These are phyloP conservation scores for Sporothrix euskadiensis DNA, from an alignment of 2,329 filamentous ascomycete genomes.

Conservation along the genomic window DNA sequence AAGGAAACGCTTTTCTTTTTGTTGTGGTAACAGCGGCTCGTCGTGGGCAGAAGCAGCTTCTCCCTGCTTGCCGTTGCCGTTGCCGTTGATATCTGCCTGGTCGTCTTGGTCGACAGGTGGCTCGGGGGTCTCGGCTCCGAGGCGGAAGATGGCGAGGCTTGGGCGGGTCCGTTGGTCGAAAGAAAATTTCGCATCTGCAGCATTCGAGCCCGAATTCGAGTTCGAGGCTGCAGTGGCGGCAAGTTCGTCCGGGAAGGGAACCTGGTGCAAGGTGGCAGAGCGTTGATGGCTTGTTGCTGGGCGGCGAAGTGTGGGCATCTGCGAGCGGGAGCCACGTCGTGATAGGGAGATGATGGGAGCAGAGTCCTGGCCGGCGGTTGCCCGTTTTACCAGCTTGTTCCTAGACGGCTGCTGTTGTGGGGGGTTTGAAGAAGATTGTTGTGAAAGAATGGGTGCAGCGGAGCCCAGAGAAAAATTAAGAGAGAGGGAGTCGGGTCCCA, in stretches of 20 bases:
- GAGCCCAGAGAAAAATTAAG: constrained; percentile 67
- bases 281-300: constrained; percentile 80
- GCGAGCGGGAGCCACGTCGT: constrained; percentile 57
- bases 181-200: constrained; percentile 37
- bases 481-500: constrained; percentile 65
- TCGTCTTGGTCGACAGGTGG: constrained; percentile 26
- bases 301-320: constrained; percentile 66
- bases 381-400: constrained; percentile 78
- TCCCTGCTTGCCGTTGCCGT: neutral
- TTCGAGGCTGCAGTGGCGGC: constrained; percentile 26
- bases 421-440: constrained; percentile 37
- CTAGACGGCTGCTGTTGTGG: constrained; percentile 53
- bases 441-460: constrained; percentile 60
- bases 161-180: constrained; percentile 41
- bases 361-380: constrained; percentile 55
- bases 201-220: constrained; percentile 19
- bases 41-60: neutral
- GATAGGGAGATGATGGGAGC: constrained; percentile 44
- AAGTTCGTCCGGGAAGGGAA: constrained; percentile 34
- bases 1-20: constrained; percentile 28
- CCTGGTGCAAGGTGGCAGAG: constrained; percentile 66
- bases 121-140: constrained; percentile 30
- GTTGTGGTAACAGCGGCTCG: neutral
- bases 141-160: constrained; percentile 31
- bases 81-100: neutral